phyloP scores from a whole-genome alignment of 179 eudicot species.

The Silene vulgaris region DNA sequence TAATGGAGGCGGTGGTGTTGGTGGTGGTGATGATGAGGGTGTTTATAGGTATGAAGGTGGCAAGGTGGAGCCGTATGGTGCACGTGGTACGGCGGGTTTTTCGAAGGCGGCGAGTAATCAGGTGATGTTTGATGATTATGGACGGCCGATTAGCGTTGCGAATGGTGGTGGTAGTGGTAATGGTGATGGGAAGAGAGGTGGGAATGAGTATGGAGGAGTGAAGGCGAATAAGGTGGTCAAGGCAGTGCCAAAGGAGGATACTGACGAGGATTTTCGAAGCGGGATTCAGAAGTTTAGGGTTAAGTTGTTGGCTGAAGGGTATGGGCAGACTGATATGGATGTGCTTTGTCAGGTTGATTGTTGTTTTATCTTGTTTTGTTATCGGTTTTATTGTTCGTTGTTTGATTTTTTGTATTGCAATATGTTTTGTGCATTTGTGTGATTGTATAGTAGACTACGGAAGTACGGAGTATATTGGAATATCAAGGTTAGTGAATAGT shows the following conservation, averaged over 20 bases:
- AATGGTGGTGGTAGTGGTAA: constrained; percentile 18
- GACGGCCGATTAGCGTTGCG: constrained; percentile 49
- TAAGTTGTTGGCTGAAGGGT: constrained; percentile 67
- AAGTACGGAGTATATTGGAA: not conserved
- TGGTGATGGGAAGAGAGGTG: constrained; percentile 21
- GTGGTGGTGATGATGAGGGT: constrained; percentile 32
- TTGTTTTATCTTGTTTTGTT: not conserved
- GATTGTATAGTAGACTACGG: not conserved
- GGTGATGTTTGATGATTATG: constrained; percentile 86
- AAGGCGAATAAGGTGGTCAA: constrained; percentile 43
- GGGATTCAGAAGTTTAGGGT: constrained; percentile 80
- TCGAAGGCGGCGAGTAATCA: constrained; percentile 26
- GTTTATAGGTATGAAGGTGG: constrained; percentile 55
- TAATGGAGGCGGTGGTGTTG: constrained; percentile 15
- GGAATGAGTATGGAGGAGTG: constrained; percentile 30
- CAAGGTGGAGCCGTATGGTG: constrained; percentile 56
- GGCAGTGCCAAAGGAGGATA: constrained; percentile 53
- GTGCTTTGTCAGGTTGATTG: constrained; percentile 71
- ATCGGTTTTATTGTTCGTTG: not conserved
- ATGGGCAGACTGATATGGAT: constrained; percentile 70
- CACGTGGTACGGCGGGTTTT: constrained; percentile 37
- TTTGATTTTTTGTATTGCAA: not conserved
- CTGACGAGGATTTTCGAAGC: constrained; percentile 41
- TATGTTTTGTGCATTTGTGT: not conserved
- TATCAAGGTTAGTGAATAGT: not conserved